Percentiles rank a stretch among this genome's conserved stretches.
These are phyloP conservation scores for Phaeophleospora eucalypticola DNA, from an alignment of 2,329 filamentous ascomycete genomes.

Conservation along the genomic window DNA sequence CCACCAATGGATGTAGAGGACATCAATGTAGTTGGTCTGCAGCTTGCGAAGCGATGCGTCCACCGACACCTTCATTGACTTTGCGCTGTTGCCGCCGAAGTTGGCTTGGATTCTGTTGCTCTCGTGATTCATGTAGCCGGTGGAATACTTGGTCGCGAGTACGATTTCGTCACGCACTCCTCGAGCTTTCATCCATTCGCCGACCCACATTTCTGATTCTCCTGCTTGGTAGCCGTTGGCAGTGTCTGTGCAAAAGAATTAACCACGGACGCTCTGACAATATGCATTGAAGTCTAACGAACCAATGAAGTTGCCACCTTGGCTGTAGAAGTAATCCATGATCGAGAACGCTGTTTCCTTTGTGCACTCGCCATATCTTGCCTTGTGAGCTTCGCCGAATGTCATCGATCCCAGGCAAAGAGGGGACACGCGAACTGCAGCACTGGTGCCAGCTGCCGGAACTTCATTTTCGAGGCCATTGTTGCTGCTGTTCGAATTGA, in stretches of 20 bases:
- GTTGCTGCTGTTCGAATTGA: neutral
- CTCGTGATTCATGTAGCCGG: conserved; percentile 6
- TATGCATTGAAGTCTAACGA: too few relatives aligned
- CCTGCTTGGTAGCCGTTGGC: conserved; percentile 31
- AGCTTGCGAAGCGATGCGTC: conserved; percentile 45
- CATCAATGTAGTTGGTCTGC: conserved; percentile 65
- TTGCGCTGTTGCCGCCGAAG: conserved; percentile 57
- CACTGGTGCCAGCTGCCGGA: conserved; percentile 46
- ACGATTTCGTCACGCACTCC: conserved; percentile 54
- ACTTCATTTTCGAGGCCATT: neutral
- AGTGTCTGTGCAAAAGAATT: conserved; percentile 35
- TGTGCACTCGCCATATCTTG: conserved; percentile 21
- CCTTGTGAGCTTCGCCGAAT: conserved; percentile 44
- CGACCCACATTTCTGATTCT: conserved; percentile 29
- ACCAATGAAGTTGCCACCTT: conserved; percentile 38
- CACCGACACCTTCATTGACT: conserved; percentile 54
- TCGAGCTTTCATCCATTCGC: conserved; percentile 21
- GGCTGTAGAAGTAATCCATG: conserved; percentile 31
- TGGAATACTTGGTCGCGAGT: conserved; percentile 10
- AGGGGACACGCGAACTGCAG: conserved; percentile 48
- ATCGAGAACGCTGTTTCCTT: conserved; percentile 29
- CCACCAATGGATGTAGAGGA: conserved; percentile 41
- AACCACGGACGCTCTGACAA: too few relatives aligned
- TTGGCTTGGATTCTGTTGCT: conserved; percentile 38
- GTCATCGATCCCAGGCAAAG: conserved; percentile 50